Base-by-base conservation (phyloP, 768 basidiomycete species). In the Russula brevipes region DNA sequence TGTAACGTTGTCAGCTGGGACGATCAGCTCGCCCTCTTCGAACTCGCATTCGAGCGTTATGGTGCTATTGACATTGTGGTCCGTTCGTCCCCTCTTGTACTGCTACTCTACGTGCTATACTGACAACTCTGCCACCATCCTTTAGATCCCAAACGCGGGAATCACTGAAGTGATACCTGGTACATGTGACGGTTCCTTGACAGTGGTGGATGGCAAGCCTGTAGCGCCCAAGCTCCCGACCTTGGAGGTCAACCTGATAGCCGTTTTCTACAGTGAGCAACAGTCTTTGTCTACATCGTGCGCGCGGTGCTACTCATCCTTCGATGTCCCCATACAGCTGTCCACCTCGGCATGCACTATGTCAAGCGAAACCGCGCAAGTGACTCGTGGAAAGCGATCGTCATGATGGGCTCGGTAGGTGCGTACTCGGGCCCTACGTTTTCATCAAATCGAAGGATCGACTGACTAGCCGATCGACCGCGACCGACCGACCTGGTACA, bases 361-460 rank as follows among this genome's bases (percentile, higher is more conserved):
- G 61, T 77, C 33, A 63, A 67, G 41, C 54, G 56, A 9, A 64
- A 69, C 24, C 59, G 66, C 33, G 30, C 54, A 30, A 49, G 36
- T 30, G 66, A 41, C 31, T 52, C 61, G 4, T 64, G 69, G 49
- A 76, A 73, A 54, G 67, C 73, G 5, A 65, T 76, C 51, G 68
- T 75, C 0, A 57, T 76, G 8, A 68, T 76, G 1, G 75, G 75
- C 31, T 75, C 74, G 8, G 69, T 76, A 66, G 72, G 73, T 72
- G 44, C 19, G 73, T 64, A n/a, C 16, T 16, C 38, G 16, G 16
- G 24, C 19, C 57, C 35, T 17, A 24, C 12, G 8, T 17, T 19
- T 47, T 38, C 33, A 42, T 35, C 10, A 8, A 9, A 14, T 12
- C 9, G 17, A 35, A 41, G 16, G 9, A 39, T 35, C 9, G 41